Base-by-base conservation (phyloP, 768 basidiomycete genomes). In the Aureoboletus auriporus region DNA sequence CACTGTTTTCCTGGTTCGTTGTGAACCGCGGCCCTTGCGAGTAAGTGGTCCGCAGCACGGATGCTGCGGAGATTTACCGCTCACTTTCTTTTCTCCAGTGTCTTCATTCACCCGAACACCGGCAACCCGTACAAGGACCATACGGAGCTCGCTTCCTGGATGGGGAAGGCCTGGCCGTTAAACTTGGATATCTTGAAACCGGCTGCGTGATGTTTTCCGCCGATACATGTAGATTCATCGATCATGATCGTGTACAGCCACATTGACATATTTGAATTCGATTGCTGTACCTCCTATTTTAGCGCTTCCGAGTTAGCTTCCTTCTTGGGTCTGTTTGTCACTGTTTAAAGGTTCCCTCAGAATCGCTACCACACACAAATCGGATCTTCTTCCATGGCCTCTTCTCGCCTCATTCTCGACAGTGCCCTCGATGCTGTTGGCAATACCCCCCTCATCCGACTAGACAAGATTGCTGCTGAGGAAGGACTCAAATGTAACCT, bases 401-500 rank as follows among this genome's bases (percentile, higher is more conserved):
- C 50, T 26, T 43, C 74, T 39, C 75, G 48, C 28, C 57, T 69
- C 8, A 77, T 96, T 36, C 75, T 96, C 37, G 79, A 89, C 54
- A 84, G 75, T 34, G 89, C 88, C 5, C 80, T 93, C 35, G 91
- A 82, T 26, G 90, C 89, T 8, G 83, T 98, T 10, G 95, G 95
- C 3, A 75, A 89, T 55, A 98, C 96, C 0, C 96, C 95, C 4
- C 78, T 99, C 57, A 79, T 99, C 55, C 78, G 90, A 42, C 78
- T 97, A 7, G 83, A 89, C 69, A 84, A 82, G 61, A 77, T 96
- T 11, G 87, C 90, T 7, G 67, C 74, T 29, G 75, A 76, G 11
- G 76, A 93, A 46, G 88, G 83, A 0, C 69, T 97, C 26, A 82
- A 85, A 63, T 98, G 95, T 69, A 96, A 95, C 66, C 75, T 99